Conservation (phyloP, 768 basidiomycete species). For the Suillus hirtellus region DNA sequence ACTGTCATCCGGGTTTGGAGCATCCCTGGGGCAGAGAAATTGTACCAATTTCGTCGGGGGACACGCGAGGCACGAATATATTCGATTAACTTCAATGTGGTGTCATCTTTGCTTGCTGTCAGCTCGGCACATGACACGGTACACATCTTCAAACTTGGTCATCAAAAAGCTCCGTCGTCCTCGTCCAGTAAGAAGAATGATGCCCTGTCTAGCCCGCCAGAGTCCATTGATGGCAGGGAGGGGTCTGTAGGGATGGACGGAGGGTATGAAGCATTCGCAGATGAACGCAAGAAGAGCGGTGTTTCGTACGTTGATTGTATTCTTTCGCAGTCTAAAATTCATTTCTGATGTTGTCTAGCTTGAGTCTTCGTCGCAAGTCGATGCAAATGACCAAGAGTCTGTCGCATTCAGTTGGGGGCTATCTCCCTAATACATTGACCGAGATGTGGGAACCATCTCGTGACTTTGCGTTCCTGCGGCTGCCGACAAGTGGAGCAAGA, state of each 20-base stretch:
- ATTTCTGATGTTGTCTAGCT: conserved; percentile 24
- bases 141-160: conserved; percentile 88
- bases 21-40: conserved; percentile 86
- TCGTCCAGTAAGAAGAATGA: conserved; percentile 23
- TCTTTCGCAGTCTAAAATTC: conserved; percentile 8
- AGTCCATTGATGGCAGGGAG: conserved; percentile 64
- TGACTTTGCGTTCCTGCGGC: conserved; percentile 88
- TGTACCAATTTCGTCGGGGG: conserved; percentile 94
- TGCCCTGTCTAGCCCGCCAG: conserved; percentile 57
- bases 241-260: conserved; percentile 56
- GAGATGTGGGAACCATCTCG: conserved; percentile 97
- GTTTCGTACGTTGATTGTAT: conserved; percentile 49
- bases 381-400: conserved; percentile 73
- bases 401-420: conserved; percentile 79
- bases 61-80: conserved; percentile 85
- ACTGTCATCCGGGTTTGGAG: conserved; percentile 97
- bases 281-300: conserved; percentile 66
- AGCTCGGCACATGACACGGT: conserved; percentile 93
- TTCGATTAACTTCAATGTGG: conserved; percentile 81
- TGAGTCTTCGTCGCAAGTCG: conserved; percentile 65
- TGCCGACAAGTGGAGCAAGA: conserved; percentile 76
- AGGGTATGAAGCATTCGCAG: conserved; percentile 84
- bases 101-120: conserved; percentile 83
- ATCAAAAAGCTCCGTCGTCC: conserved; percentile 13
- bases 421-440: conserved; percentile 84